phyloP scores from a whole-genome alignment of 2,329 filamentous ascomycete genomes.

The Cladosporium sphaerospermum region DNA sequence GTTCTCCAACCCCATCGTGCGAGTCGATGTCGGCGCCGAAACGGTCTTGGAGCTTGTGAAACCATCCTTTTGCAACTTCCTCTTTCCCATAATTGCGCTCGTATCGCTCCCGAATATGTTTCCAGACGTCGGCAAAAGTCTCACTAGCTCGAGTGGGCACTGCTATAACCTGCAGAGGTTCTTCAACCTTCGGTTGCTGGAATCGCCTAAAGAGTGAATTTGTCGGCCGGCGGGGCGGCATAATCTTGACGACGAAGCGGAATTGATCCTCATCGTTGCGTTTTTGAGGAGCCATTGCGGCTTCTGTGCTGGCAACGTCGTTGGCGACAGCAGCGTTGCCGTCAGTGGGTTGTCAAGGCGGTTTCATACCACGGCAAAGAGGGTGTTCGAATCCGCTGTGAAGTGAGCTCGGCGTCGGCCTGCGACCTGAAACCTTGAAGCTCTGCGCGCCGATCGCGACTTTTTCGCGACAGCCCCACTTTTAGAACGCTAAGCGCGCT shows the following conservation, averaged over 20 bases:
- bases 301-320: background rate
- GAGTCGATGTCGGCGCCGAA: slow-evolving; percentile 9
- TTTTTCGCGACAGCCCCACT: background rate
- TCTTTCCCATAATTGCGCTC: slow-evolving; percentile 4
- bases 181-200: background rate
- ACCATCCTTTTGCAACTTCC: slow-evolving; percentile 8
- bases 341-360: slow-evolving; percentile 2
- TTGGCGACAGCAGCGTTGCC: background rate
- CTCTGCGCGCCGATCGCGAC: background rate
- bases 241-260: slow-evolving; percentile 11
- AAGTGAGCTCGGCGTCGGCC: background rate
- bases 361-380: background rate
- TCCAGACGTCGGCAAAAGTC: slow-evolving; percentile 12
- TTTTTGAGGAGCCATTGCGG: background rate
- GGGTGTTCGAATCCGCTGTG: background rate
- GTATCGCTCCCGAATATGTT: slow-evolving; percentile 7
- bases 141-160: slow-evolving; percentile 2
- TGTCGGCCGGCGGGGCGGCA: slow-evolving; percentile 7
- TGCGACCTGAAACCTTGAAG: background rate
- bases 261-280: background rate
- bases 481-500: background rate
- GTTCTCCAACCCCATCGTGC: slow-evolving; percentile 8
- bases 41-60: slow-evolving; percentile 9
- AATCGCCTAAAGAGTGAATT: slow-evolving; percentile 6
- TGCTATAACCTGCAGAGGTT: slow-evolving; percentile 5